phyloP scores from a whole-genome alignment of 169 alveolate genomes.

The Eimeria brunetti region DNA sequence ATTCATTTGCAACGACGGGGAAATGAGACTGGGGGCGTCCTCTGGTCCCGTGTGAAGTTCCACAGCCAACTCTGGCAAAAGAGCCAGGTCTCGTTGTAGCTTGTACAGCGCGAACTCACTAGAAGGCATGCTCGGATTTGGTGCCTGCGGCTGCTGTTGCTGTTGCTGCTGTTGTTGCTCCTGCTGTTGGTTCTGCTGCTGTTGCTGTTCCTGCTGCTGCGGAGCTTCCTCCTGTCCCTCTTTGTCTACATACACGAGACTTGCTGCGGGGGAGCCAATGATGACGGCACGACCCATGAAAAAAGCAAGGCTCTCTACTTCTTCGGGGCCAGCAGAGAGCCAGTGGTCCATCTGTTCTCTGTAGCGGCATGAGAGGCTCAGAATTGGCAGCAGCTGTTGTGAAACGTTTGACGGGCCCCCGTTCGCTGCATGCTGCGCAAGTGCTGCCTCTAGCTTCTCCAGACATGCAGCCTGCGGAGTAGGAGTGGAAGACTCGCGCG shows the following conservation, averaged over 20 bases:
- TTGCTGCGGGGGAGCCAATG: constrained; percentile 3
- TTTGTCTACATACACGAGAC: background rate
- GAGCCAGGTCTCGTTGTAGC: constrained; percentile 30
- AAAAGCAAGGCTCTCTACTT: constrained; percentile 51
- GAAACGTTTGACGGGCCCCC: constrained; percentile 1
- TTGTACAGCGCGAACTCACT: background rate
- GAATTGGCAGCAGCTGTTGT: constrained; percentile 41
- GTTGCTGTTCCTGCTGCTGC: background rate
- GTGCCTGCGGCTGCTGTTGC: constrained; percentile 10
- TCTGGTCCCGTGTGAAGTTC: constrained; percentile 38
- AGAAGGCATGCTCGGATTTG: background rate
- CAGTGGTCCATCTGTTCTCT: constrained; percentile 60
- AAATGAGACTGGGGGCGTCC: constrained; percentile 20
- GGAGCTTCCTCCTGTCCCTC: constrained; percentile 7
- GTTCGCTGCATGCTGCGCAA: constrained; percentile 49
- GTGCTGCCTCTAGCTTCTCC: constrained; percentile 16
- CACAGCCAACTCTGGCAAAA: constrained; percentile 55
- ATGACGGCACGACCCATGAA: constrained; percentile 41
- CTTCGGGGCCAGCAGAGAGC: constrained; percentile 69
- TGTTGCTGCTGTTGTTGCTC: constrained; percentile 4
- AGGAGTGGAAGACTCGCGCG: background rate
- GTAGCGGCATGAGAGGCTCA: constrained; percentile 54
- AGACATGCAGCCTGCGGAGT: constrained; percentile 42
- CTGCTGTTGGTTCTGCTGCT: background rate
- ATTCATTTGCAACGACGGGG: background rate